phyloP scores from a whole-genome alignment of 139 green algal genomes.

The Tetraselmis chui region DNA sequence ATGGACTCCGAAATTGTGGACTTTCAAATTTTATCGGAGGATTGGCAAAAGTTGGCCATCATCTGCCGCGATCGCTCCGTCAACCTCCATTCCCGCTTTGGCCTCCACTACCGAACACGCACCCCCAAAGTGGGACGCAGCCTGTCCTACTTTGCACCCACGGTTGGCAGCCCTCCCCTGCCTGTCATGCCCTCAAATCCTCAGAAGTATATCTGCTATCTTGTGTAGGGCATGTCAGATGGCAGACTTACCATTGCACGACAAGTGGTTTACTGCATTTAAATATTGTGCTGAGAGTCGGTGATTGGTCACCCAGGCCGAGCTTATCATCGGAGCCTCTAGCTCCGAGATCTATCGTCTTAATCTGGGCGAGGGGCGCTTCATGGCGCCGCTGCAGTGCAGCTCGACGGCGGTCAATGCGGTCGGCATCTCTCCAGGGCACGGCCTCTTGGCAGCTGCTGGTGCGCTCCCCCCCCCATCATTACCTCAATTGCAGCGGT shows the following conservation, averaged over 20 bases:
- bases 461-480: conserved; percentile 1
- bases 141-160: conserved; percentile 69
- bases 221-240: no score
- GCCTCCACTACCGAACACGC: conserved; percentile 76
- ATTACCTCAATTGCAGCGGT: no score
- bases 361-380: conserved; percentile 83
- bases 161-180: conserved; percentile 57
- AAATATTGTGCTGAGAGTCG: background rate
- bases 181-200: conserved; percentile 64
- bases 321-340: background rate
- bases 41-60: conserved; percentile 94
- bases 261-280: no score
- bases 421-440: conserved; percentile 47
- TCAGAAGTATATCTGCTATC: conserved; percentile 64
- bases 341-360: conserved; percentile 53
- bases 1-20: conserved; percentile 91
- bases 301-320: background rate
- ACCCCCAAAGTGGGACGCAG: conserved; percentile 67
- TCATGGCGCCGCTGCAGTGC: conserved; percentile 65
- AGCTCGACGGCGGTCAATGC: conserved; percentile 71
- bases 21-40: conserved; percentile 82
- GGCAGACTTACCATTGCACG: no score
- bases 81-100: conserved; percentile 87
- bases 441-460: conserved; percentile 73
- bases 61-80: conserved; percentile 82